A percentile compares a stretch with the other conserved stretches of the same genome.
Evolutionary conservation across 352 stramenopile species (phyloP).

Genomic region (Aphanomyces stellatus): DNA sequence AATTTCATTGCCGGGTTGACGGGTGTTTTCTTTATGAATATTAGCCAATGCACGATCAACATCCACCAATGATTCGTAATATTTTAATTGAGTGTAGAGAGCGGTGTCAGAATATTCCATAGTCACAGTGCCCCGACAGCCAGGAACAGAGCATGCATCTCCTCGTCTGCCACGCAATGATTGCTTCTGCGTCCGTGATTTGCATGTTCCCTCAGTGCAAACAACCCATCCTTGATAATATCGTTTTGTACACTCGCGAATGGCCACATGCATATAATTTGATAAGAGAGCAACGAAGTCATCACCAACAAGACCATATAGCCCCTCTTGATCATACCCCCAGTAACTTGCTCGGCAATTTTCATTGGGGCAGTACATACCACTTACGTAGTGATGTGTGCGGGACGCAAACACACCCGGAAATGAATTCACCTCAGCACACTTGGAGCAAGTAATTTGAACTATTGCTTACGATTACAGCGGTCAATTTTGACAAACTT

Average conservation of each 20-base stretch:
- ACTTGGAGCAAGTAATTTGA: constrained; percentile 46
- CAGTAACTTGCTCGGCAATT: constrained; percentile 73
- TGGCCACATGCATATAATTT: constrained; percentile 75
- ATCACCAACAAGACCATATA: constrained; percentile 62
- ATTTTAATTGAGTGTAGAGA: constrained; percentile 97
- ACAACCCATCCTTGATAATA: constrained; percentile 89
- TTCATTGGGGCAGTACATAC: constrained; percentile 51
- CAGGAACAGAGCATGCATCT: constrained; percentile 85
- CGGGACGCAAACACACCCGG: constrained; percentile 56
- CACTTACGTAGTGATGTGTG: constrained; percentile 24
- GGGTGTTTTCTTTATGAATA: constrained; percentile 42
- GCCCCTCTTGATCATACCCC: constrained; percentile 68
- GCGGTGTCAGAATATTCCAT: constrained; percentile 85
- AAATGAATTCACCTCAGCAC: constrained; percentile 55
- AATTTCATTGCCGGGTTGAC: constrained; percentile 16
- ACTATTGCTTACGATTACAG: constrained; percentile 4
- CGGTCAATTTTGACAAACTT: constrained; percentile 29
- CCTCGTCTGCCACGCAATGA: constrained; percentile 85
- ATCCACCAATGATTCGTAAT: constrained; percentile 95
- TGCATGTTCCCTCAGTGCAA: constrained; percentile 94
- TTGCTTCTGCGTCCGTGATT: constrained; percentile 91
- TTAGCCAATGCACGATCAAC: constrained; percentile 83
- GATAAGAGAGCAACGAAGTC: constrained; percentile 69
- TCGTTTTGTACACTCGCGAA: constrained; percentile 61
- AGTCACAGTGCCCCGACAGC: constrained; percentile 87